phyloP scores from a whole-genome alignment of 1,139 yeast species.

The Candida gigantensis region DNA sequence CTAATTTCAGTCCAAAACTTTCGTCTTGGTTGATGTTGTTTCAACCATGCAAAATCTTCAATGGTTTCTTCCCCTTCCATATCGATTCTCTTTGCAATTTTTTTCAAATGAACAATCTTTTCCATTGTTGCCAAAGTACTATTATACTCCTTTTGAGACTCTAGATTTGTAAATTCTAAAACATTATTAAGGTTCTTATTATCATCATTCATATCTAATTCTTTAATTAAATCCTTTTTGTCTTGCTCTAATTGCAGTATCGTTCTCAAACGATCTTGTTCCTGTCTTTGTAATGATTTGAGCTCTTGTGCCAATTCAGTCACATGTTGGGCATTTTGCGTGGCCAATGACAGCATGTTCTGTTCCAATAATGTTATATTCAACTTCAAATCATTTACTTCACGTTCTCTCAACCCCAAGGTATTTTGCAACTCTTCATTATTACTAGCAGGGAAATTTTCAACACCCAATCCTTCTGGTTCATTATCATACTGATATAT shows the following conservation, averaged over 20 bases:
- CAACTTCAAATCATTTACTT: slow-evolving; percentile 38
- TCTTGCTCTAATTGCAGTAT: slow-evolving; percentile 18
- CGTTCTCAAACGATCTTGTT: slow-evolving; percentile 9
- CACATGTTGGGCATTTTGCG: slow-evolving; percentile 21
- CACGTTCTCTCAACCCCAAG: slow-evolving; percentile 39
- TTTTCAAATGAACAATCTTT: slow-evolving; percentile 38
- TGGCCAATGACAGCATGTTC: slow-evolving; percentile 36
- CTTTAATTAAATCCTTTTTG: slow-evolving; percentile 21
- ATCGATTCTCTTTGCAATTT: slow-evolving; percentile 17
- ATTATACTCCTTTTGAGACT: slow-evolving; percentile 35
- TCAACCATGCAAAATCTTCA: slow-evolving; percentile 24
- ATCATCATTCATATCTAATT: slow-evolving; percentile 20
- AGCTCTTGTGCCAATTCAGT: slow-evolving; percentile 23
- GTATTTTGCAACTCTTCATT: no score
- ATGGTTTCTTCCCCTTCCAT: slow-evolving; percentile 9
- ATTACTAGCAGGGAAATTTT: no score
- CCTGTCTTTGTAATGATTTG: slow-evolving; percentile 18
- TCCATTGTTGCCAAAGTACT: slow-evolving; percentile 34
- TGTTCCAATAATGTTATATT: slow-evolving; percentile 44
- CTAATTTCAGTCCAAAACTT: slow-evolving; percentile 8
- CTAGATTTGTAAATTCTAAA: slow-evolving; percentile 15
- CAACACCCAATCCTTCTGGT: no score
- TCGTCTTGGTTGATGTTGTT: background rate
- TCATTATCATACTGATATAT: no score
- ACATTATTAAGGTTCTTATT: slow-evolving; percentile 14